Base-by-base conservation (phyloP, 306 rosid genomes). In the Geum urbanum region DNA sequence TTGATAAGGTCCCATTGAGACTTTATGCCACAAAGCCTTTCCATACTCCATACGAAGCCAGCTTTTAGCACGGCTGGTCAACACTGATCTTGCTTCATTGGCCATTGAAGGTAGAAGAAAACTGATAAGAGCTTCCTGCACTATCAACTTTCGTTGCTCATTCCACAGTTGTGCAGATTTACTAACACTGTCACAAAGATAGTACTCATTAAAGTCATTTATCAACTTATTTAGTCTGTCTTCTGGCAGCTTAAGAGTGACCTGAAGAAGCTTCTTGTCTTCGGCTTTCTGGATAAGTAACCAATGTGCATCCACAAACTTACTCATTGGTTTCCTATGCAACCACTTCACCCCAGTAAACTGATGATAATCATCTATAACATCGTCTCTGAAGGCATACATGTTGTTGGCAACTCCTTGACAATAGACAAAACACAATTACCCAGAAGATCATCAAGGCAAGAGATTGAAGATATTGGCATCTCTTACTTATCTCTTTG, bases 91-190 rank as follows among this genome's bases (percentile, higher is more conserved):
- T 72, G 96, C 99, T 80, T 91, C 99, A 82, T 89, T 94, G 82
- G 86, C 96, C 95, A 94, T 94, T 49, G 97, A 87, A 22, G 99
- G 96, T 62, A 94, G 86, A 73, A 94, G 96, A 75, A 91, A 89
- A 57, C 82, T 88, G 66, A 72, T 91, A 67, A 89, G 87, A 46
- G 95, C 97, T 89, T 88, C 97, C 60, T 86, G 87, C 83, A 94
- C 74, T 83, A 94, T 89, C 76, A 89, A 75, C 77, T 91, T 91
- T 77, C 99, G 84, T 84, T 94, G 99, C 83, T 91, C 99, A 79
- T 94, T 94, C 99, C 99, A 94, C 56, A 88, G 83, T 56, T 94
- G 97, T 66, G 99, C 99, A 77, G 92, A 94, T 75, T 87, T 94
- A 81, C 99, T 94, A 54, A 94, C 99, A 73, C 99, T 91, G 58